Evolutionary conservation across 768 basidiomycete species (phyloP), one percentile per base, ranked within the genome.

Genomic region (Porpolomopsis calyptriformis): DNA sequence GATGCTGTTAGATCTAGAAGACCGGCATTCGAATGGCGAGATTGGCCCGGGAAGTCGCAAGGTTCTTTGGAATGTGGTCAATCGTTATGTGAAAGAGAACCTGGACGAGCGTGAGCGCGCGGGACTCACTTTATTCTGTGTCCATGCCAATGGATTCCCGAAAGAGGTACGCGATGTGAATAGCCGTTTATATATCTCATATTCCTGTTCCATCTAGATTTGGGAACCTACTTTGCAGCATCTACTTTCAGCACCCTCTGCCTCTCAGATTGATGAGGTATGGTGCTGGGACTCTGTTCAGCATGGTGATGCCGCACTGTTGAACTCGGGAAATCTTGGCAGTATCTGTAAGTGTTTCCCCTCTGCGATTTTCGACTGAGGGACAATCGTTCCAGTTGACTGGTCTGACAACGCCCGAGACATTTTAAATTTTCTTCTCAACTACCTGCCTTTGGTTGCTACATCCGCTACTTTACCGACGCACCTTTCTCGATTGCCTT

Each of bases 221-320:
- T 94, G 85, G 81, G 87, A 93, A 57, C 78, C 85, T 0, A 71
- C 73, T 14, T 50, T 94, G 1, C 59, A 59, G 1, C 52, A 65
- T 27, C 58, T 93, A 5, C 57, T 92, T 2, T 59, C 68, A 23
- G 65, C 63, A 1, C 55, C 66, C 18, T 60, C 61, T n/a, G 63
- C 57, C 1, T 44, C 39, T 19, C 14, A 27, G 9, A 67, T 66
- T 52, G 91, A 60, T 70, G 86, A 66, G 77, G 69, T 92, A 1
- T 93, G 89, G 89, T 57, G 76, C 0, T 82, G 86, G 71, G 92
- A 96, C 52, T 75, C 85, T 4, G 72, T 82, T 3, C 82, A 89
- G 49, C 88, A 93, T 49, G 92, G 89, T 1, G 92, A 93, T 49
- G 71, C 88, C n/a, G 82, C 73, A 0, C 59, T 86, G 10, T 44